Evolutionary conservation across 331 rosid genomes (phyloP), one percentile per base, ranked within the genome.

Genomic region (Quercus lobata): DNA sequence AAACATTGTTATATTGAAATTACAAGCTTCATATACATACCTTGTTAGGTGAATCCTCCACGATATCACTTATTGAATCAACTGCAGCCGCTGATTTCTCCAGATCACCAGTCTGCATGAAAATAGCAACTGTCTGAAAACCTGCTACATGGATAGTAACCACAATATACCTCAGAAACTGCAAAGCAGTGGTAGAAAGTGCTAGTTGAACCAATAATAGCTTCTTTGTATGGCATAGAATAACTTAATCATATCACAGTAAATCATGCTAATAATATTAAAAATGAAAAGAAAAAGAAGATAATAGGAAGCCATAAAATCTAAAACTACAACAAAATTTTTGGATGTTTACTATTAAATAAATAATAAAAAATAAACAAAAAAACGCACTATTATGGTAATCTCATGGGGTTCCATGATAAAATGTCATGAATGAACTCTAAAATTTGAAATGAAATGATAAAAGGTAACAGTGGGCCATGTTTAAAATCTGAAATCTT

Each of bases 91-190:
- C 84, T 54, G 93, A 82, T 87, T 84, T 88, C 75, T 91, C 92
- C 22, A 73, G 82, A 74, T 90, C 92, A 82, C 83, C 94, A 96
- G 96, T 96, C 98, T 96, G 99, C 99, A 96, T 90, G 94, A 96
- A 95, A 93, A 96, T 89, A 96, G 96, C 89, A 96, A 93, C 89
- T 86, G 94, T 96, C 99, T 96, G 97, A 96, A 93, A 96, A 90
- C 98, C 99, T 93, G 99, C 96, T 96, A 87, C 98, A 96, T 86
- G 87, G 86, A 96, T 91, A 79, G 88, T 93, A 90, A 90, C 87
- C 92, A 93, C 90, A 93, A 87, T 89, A 83, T 87, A 83, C 92
- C 99, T 96, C 89, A 96, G 97, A 93, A 79, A 88, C 77, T 57
- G 84, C 78, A 90, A 90, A 81, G 84, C 86, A 80, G 86, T 71